Evolutionary conservation across 2,329 filamentous ascomycete genomes (phyloP).

Genomic region (Apiospora malaysiana): DNA sequence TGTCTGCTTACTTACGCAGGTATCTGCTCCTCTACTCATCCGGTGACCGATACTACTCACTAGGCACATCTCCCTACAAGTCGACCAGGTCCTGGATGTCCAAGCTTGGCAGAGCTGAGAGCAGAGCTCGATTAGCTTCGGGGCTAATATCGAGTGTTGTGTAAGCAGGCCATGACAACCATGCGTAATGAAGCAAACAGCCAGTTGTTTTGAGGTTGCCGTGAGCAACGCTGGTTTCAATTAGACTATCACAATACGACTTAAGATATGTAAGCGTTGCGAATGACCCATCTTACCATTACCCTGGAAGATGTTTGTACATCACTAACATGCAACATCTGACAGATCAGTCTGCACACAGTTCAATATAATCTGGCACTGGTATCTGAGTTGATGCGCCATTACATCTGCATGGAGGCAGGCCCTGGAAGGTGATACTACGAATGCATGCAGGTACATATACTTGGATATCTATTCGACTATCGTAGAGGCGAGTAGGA

Average conservation of each 20-base stretch:
- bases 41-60: not conserved
- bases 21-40: too few relatives aligned
- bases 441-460: not conserved
- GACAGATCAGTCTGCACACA: not conserved
- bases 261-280: not conserved
- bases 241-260: not conserved
- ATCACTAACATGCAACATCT: not conserved
- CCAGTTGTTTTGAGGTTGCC: not conserved
- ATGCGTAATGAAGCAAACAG: not conserved
- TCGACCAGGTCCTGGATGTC: not conserved
- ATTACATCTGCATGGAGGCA: not conserved
- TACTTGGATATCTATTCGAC: too few relatives aligned
- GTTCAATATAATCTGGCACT: not conserved
- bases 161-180: not conserved
- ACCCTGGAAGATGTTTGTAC: not conserved
- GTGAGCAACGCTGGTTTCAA: not conserved
- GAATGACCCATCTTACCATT: not conserved
- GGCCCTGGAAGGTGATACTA: not conserved
- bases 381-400: not conserved
- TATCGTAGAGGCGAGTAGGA: too few relatives aligned
- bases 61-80: not conserved
- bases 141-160: not conserved
- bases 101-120: conserved; percentile 4
- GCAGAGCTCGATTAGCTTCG: not conserved
- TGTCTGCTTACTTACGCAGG: not conserved